Percentiles rank a stretch among this genome's conserved stretches.
Conservation (phyloP, 495 filamentous ascomycete species). For the Aspergillus sclerotiicarbonarius region DNA sequence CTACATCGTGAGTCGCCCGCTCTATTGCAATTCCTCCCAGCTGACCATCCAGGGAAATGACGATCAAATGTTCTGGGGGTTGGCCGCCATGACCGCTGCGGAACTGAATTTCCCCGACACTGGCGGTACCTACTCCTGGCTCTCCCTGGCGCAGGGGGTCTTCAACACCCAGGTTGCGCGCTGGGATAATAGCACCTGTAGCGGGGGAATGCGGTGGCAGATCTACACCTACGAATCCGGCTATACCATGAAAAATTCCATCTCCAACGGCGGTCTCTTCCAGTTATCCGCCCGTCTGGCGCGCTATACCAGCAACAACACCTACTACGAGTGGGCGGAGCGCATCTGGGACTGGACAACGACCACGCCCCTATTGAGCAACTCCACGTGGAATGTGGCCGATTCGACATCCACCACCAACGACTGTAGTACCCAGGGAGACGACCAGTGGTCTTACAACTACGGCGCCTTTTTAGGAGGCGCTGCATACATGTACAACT, state of each 20-base stretch:
- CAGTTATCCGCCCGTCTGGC: constrained; percentile 70
- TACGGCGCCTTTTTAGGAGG: constrained; percentile 64
- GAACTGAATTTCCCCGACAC: constrained; percentile 63
- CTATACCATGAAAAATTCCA: constrained; percentile 61
- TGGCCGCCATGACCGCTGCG: constrained; percentile 66
- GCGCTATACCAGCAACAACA: constrained; percentile 66
- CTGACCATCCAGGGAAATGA: constrained; percentile 53
- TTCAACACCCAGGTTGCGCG: constrained; percentile 63
- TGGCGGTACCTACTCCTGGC: constrained; percentile 54
- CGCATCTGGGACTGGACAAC: constrained; percentile 67
- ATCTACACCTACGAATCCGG: constrained; percentile 42
- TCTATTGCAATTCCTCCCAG: neutral
- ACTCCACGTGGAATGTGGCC: constrained; percentile 54
- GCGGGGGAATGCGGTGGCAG: constrained; percentile 51
- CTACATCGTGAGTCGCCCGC: constrained; percentile 20
- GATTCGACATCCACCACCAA: constrained; percentile 44
- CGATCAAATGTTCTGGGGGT: constrained; percentile 68
- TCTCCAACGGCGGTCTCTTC: constrained; percentile 67
- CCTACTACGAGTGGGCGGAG: constrained; percentile 69
- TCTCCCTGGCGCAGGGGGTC: constrained; percentile 68
- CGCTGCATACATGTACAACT: constrained; percentile 66
- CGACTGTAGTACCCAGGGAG: constrained; percentile 51
- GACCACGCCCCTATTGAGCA: constrained; percentile 56
- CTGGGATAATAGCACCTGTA: constrained; percentile 49
- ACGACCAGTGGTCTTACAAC: constrained; percentile 65